phyloP scores from a whole-genome alignment of 345 rosid genomes.

The Eucalyptus regnans region DNA sequence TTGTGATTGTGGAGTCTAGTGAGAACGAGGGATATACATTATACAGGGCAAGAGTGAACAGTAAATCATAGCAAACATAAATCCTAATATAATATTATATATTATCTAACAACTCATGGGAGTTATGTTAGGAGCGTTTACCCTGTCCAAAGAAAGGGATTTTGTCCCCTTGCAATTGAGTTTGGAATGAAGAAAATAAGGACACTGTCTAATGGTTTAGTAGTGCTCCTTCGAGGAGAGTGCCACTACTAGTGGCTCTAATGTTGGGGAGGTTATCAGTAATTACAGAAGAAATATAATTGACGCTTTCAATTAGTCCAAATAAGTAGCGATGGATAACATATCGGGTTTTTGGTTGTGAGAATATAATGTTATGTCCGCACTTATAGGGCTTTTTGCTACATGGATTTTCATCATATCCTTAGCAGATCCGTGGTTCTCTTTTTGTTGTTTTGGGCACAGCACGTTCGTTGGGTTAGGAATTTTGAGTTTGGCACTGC shows the following conservation, averaged over 20 bases:
- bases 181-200: neutral
- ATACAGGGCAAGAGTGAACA: too few species aligned
- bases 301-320: neutral
- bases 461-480: neutral
- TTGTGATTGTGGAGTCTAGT: too few species aligned
- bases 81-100: too few species aligned
- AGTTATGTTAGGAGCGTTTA: neutral
- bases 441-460: neutral
- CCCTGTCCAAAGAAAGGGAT: neutral
- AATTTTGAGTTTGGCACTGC: neutral
- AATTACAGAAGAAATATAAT: neutral
- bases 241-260: neutral
- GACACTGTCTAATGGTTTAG: neutral
- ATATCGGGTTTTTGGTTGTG: neutral
- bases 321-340: neutral
- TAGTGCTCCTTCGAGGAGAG: neutral
- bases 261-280: neutral
- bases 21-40: too few species aligned
- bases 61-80: too few species aligned
- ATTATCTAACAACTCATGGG: neutral
- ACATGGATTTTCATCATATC: neutral
- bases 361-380: neutral
- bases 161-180: neutral
- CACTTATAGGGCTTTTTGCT: neutral
- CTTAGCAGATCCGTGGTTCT: neutral